Conservation (phyloP, 2,329 filamentous ascomycete genomes). For the Fusarium sororula region DNA sequence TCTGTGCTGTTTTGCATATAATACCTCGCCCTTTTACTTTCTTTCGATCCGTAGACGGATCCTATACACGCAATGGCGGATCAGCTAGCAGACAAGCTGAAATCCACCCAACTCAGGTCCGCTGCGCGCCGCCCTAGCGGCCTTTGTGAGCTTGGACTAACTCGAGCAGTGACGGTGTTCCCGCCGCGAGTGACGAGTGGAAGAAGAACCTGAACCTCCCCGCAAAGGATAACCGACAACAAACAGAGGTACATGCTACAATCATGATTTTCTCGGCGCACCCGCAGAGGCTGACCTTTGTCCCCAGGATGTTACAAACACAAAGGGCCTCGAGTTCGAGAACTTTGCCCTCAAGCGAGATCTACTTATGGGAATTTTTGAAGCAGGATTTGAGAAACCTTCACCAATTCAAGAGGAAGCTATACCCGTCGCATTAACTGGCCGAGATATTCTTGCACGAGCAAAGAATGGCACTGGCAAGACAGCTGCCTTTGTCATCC, state of each 20-base stretch:
- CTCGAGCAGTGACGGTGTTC: conserved; percentile 57
- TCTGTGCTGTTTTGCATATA: conserved; percentile 38
- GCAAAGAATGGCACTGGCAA: conserved; percentile 99
- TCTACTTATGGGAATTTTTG: conserved; percentile 98
- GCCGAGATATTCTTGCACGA: conserved; percentile 92
- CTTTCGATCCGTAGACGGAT: conserved; percentile 41
- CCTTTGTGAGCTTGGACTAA: conserved; percentile 46
- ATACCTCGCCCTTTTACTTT: conserved; percentile 26
- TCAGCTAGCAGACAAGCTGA: conserved; percentile 57
- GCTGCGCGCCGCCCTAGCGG: conserved; percentile 38
- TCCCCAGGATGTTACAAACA: conserved; percentile 91
- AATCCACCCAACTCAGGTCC: conserved; percentile 54
- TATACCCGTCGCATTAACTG: conserved; percentile 94
- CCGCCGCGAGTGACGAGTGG: conserved; percentile 69
- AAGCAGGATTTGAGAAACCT: conserved; percentile 98
- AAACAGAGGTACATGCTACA: conserved; percentile 72
- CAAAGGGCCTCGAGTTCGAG: conserved; percentile 97
- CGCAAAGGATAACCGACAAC: conserved; percentile 77
- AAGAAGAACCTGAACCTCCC: conserved; percentile 78
- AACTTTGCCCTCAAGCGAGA: conserved; percentile 95
- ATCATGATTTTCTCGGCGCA: conserved; percentile 1
- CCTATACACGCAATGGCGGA: conserved; percentile 53
- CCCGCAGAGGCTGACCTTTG: conserved; percentile 31
- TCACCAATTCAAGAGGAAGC: conserved; percentile 99
- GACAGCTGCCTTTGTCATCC: conserved; percentile 97